These are phyloP conservation scores for Dactylellina leptospora DNA, from an alignment of 2,329 filamentous ascomycete genomes.

Conservation along the genomic window DNA sequence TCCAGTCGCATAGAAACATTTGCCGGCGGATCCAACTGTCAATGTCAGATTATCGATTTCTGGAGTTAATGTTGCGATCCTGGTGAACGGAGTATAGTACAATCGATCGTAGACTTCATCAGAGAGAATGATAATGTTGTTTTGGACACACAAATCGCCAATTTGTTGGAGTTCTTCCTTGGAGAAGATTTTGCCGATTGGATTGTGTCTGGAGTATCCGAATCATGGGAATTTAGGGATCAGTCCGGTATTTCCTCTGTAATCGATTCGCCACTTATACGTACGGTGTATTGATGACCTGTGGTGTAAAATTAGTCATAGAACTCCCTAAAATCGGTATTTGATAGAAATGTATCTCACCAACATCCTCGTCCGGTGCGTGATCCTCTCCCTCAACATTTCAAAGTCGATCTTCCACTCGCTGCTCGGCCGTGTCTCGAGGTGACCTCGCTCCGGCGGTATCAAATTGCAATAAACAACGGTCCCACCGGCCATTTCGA, in stretches of 20 bases:
- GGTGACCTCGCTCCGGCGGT: conserved; percentile 81
- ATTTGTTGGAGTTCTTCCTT: conserved; percentile 83
- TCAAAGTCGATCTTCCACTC: conserved; percentile 90
- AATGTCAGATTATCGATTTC: conserved; percentile 88
- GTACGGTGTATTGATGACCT: conserved; percentile 66
- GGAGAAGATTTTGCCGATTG: conserved; percentile 94
- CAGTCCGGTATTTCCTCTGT: too few species aligned
- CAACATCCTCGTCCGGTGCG: conserved; percentile 91
- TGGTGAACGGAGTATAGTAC: conserved; percentile 93
- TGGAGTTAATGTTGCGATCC: conserved; percentile 87
- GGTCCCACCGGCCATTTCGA: conserved; percentile 95
- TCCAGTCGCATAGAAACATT: conserved; percentile 97
- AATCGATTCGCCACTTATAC: conserved; percentile 41
- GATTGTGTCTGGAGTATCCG: conserved; percentile 73
- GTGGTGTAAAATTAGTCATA: conserved; percentile 9
- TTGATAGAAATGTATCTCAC: conserved; percentile 68
- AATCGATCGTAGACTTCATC: conserved; percentile 95
- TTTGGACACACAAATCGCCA: conserved; percentile 86
- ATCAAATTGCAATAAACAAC: conserved; percentile 96
- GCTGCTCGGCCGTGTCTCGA: conserved; percentile 80
- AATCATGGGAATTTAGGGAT: not conserved
- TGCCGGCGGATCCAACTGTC: conserved; percentile 93
- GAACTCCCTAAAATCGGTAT: not conserved
- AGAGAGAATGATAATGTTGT: conserved; percentile 91
- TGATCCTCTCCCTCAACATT: conserved; percentile 82